Evolutionary conservation across 306 rosid genomes (phyloP), one percentile per base, ranked within the genome.

Genomic region (Pyrus communis): DNA sequence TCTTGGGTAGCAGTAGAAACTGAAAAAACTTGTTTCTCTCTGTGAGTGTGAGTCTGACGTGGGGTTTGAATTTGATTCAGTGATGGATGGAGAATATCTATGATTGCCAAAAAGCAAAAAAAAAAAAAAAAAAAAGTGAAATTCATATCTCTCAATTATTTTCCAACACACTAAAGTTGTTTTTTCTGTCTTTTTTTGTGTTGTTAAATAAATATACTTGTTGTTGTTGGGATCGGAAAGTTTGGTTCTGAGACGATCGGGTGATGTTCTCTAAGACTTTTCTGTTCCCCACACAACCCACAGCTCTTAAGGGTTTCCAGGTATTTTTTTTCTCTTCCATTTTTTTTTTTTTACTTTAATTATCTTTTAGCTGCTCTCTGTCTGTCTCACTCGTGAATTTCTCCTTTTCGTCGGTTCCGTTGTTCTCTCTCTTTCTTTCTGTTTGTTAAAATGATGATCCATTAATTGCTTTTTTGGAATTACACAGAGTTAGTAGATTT

Each of bases 181-280:
- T 51, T 52, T 52, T 73, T 67, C 10, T 75, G 67, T 74, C 71
- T 71, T 27, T 57, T 57, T 60, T 45, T 46, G 27, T 75, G 55
- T 33, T 68, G 43, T 59, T 70, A 78, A 64, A 70, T 77, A 81
- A 81, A 58, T 49, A 51, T 78, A 57, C 23, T 35, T 69, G 46
- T 52, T 82, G 70, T 72, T 77, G 73, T 84, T 46, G 91, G 91
- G 85, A 87, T 87, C 84, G 86, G 82, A 75, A 87, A 78, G 85
- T 87, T 82, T 84, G 71, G 76, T 66, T 86, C 62, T 74, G 79
- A 62, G 75, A 74, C 75, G 85, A 85, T 83, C 82, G 79, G 84
- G 61, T 85, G 82, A 65, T 77, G 84, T 79, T 74, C 82, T 81
- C 84, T 81, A 52, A 78, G 76, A 74, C 84, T 76, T 58, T 80